Conservation (phyloP, 2,329 filamentous ascomycete species). For the Colletotrichum salicis region DNA sequence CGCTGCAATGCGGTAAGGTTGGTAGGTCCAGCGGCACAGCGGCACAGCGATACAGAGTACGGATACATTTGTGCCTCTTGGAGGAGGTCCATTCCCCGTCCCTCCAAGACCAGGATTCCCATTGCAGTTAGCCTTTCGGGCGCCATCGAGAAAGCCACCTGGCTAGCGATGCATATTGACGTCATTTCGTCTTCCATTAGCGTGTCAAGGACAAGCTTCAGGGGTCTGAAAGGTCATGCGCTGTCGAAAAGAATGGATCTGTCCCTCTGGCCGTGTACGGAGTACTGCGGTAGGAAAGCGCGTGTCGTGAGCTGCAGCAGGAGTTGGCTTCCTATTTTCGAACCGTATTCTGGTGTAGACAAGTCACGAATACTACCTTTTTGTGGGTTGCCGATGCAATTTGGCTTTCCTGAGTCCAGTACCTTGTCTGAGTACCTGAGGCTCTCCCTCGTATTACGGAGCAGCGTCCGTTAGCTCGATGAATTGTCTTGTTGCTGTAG, state of each 20-base stretch:
- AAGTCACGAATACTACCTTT: background rate
- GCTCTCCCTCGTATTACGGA: conserved; percentile 10
- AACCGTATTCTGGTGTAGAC: background rate
- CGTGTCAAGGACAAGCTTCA: conserved; percentile 24
- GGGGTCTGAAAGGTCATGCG: conserved; percentile 29
- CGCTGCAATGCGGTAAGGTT: background rate
- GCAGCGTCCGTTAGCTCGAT: conserved; percentile 31
- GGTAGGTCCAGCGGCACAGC: background rate
- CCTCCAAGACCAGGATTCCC: conserved; percentile 1
- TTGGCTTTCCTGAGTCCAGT: background rate
- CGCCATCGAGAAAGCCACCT: conserved; percentile 4
- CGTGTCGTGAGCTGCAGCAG: background rate
- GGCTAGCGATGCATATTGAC: conserved; percentile 15
- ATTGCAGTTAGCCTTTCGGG: background rate
- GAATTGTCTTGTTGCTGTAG: background rate
- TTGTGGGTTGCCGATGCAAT: background rate
- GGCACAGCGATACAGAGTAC: too few species aligned
- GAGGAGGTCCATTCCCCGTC: background rate
- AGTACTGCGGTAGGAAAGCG: too few species aligned
- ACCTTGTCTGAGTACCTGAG: background rate
- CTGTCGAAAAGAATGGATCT: conserved; percentile 7
- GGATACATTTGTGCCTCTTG: background rate
- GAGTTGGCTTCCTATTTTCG: background rate
- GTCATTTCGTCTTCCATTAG: conserved; percentile 16
- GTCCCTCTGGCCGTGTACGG: background rate